Conservation (phyloP, 176 grass and related monocot genomes). For the Oryza coarctata region DNA sequence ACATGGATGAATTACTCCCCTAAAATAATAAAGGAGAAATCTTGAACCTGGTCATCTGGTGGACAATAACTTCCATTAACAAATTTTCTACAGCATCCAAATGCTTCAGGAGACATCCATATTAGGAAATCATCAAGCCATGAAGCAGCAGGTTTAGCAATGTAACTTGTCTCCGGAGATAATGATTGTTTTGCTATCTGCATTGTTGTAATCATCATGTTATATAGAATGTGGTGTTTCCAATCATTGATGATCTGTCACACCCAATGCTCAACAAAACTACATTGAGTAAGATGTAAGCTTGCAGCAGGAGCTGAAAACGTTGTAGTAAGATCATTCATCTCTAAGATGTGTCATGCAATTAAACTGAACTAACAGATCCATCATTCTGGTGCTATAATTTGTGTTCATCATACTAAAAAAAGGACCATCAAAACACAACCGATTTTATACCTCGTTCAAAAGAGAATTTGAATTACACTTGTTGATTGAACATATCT, state of each 20-base stretch:
- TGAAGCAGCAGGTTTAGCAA: conserved; percentile 94
- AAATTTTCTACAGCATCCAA: conserved; percentile 92
- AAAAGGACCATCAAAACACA: conserved; percentile 14
- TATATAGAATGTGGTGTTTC: background rate
- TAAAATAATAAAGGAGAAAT: conserved; percentile 29
- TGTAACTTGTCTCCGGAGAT: conserved; percentile 70
- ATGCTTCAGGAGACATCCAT: conserved; percentile 98
- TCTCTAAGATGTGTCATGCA: conserved; percentile 4
- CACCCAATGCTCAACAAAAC: conserved; percentile 16
- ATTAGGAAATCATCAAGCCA: conserved; percentile 99
- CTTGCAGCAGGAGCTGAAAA: conserved; percentile 11
- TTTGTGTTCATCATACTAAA: conserved; percentile 7
- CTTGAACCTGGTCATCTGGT: conserved; percentile 85
- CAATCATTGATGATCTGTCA: conserved; percentile 23
- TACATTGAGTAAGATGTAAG: background rate
- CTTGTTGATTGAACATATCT: conserved; percentile 92
- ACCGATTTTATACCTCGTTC: conserved; percentile 69
- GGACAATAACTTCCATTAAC: conserved; percentile 87
- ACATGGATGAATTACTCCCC: conserved; percentile 12
- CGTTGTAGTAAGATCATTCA: conserved; percentile 25
- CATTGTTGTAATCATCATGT: conserved; percentile 22
- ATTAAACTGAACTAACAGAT: conserved; percentile 6
- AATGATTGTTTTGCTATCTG: conserved; percentile 90
- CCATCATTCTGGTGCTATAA: conserved; percentile 2
- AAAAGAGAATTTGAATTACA: conserved; percentile 92